These are phyloP conservation scores for Fonsecaea monophora DNA, from an alignment of 2,329 filamentous ascomycete species.

Conservation along the genomic window DNA sequence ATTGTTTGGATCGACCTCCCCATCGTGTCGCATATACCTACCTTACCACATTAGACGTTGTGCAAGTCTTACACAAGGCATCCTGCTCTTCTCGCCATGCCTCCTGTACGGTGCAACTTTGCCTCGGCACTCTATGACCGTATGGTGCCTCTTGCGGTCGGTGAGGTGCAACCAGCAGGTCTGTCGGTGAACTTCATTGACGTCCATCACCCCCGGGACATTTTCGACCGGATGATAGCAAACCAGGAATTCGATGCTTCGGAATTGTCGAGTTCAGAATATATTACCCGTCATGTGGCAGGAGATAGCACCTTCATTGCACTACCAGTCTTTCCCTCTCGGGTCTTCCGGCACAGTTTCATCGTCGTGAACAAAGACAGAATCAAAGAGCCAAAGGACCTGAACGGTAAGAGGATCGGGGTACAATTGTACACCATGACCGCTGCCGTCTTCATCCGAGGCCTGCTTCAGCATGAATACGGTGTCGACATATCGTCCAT, in stretches of 20 bases:
- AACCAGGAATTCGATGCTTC: slow-evolving; percentile 18
- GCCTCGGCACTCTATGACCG: slow-evolving; percentile 16
- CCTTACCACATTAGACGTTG: too few species aligned
- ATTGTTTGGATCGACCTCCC: too few species aligned
- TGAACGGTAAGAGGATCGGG: slow-evolving; percentile 47
- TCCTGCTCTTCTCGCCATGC: background rate
- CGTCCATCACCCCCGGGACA: slow-evolving; percentile 13
- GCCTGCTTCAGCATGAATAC: slow-evolving; percentile 44
- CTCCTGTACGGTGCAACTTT: slow-evolving; percentile 15
- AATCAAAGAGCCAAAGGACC: slow-evolving; percentile 44
- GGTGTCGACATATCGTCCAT: slow-evolving; percentile 45
- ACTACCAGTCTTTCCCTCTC: slow-evolving; percentile 9
- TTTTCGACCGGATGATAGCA: slow-evolving; percentile 18
- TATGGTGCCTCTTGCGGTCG: slow-evolving; percentile 14
- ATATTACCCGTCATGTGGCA: slow-evolving; percentile 15
- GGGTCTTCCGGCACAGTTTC: slow-evolving; percentile 14
- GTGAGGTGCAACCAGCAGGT: slow-evolving; percentile 13
- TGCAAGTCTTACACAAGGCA: background rate
- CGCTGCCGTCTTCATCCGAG: slow-evolving; percentile 48
- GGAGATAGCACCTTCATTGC: slow-evolving; percentile 11
- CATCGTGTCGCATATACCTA: too few species aligned
- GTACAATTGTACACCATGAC: slow-evolving; percentile 51
- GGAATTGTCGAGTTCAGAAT: slow-evolving; percentile 14
- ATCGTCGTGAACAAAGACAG: slow-evolving; percentile 42
- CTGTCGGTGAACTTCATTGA: slow-evolving; percentile 14